Evolutionary conservation across 805 yeast genomes (phyloP).

Genomic region (Candida caryicola): DNA sequence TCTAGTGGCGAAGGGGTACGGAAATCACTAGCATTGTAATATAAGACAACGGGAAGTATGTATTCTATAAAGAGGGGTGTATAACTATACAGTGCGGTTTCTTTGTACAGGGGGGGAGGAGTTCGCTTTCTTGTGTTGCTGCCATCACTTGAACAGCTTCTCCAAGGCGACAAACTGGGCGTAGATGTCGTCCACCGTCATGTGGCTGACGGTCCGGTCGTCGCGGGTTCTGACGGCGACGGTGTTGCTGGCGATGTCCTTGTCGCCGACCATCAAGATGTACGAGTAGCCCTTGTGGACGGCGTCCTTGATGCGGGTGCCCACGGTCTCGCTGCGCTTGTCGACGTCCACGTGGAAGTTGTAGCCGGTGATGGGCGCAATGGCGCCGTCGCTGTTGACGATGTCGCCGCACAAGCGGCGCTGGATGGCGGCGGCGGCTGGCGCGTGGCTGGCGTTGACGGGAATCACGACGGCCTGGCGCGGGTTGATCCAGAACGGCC

Average conservation of each 20-base stretch:
- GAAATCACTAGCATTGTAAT: slow-evolving; percentile 15
- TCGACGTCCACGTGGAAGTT: slow-evolving; percentile 77
- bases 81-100: background rate
- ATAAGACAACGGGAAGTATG: no score
- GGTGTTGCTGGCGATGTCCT: slow-evolving; percentile 60
- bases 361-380: slow-evolving; percentile 56
- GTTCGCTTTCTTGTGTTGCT: no score
- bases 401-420: slow-evolving; percentile 46
- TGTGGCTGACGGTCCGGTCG: slow-evolving; percentile 41
- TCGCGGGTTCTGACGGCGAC: slow-evolving; percentile 64
- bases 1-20: slow-evolving; percentile 63
- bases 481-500: slow-evolving; percentile 98
- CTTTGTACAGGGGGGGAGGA: no score
- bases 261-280: slow-evolving; percentile 83
- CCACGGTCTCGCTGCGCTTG: slow-evolving; percentile 71
- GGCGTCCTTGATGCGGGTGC: slow-evolving; percentile 78
- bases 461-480: slow-evolving; percentile 87
- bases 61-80: no score
- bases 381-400: slow-evolving; percentile 23
- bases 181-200: slow-evolving; percentile 51
- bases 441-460: slow-evolving; percentile 59
- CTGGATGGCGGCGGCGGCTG: slow-evolving; percentile 51
- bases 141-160: slow-evolving; percentile 38
- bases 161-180: slow-evolving; percentile 55
- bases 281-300: slow-evolving; percentile 70